A percentile compares a stretch with the other conserved stretches of the same genome.
phyloP scores from a whole-genome alignment of 805 yeast species.

The Candida adriatica region DNA sequence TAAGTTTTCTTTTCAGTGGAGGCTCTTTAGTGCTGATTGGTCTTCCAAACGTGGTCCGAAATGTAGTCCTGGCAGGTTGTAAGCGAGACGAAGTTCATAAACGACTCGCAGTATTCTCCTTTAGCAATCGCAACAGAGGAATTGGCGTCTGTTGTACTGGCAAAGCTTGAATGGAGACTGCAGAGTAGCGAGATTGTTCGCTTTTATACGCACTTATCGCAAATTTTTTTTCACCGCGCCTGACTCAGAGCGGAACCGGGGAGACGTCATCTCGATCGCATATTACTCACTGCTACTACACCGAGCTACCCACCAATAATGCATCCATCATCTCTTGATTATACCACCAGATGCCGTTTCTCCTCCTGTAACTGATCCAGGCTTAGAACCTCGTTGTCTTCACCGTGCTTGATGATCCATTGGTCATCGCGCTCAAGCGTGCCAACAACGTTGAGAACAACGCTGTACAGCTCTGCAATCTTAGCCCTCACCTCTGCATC shows the following conservation, averaged over 20 bases:
- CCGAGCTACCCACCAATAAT: too few species aligned
- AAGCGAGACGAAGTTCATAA: conserved; percentile 23
- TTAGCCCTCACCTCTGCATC: conserved; percentile 10
- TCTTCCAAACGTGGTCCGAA: conserved; percentile 48
- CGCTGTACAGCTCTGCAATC: conserved; percentile 30
- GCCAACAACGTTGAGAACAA: conserved; percentile 32
- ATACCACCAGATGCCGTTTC: conserved; percentile 1
- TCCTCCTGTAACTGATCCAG: conserved; percentile 14
- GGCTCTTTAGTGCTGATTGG: conserved; percentile 31
- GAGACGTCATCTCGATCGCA: too few species aligned
- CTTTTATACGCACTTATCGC: too few species aligned
- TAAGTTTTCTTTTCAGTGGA: conserved; percentile 2
- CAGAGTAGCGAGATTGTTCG: not conserved
- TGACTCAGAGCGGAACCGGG: too few species aligned
- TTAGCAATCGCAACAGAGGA: not conserved
- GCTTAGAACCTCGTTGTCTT: conserved; percentile 18
- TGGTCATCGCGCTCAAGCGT: conserved; percentile 32
- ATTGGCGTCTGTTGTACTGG: not conserved
- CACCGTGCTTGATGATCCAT: conserved; percentile 31
- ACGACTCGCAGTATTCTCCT: conserved; percentile 6
- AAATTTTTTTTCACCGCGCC: too few species aligned
- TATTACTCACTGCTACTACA: too few species aligned
- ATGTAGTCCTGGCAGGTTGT: conserved; percentile 41
- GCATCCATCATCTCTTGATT: too few species aligned
- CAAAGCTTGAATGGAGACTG: not conserved